These are phyloP conservation scores for Coprinellus aureogranulatus DNA, from an alignment of 768 basidiomycete genomes.

Conservation along the genomic window DNA sequence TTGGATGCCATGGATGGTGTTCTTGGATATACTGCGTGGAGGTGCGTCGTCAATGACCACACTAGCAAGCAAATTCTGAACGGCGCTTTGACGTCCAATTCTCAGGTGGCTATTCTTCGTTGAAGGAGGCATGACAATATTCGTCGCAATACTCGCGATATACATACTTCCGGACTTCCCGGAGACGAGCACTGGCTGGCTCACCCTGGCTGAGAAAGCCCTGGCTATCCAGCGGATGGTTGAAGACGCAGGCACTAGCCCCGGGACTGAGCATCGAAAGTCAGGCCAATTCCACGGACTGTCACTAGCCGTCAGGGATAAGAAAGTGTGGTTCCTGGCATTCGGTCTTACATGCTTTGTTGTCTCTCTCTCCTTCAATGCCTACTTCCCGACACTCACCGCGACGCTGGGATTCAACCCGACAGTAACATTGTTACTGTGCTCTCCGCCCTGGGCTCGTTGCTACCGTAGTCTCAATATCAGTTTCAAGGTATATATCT, in stretches of 20 bases:
- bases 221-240: constrained; percentile 60
- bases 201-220: constrained; percentile 53
- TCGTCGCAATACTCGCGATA: constrained; percentile 47
- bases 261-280: constrained; percentile 17
- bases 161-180: constrained; percentile 78
- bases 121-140: constrained; percentile 59
- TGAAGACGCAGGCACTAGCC: constrained; percentile 42
- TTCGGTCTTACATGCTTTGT: constrained; percentile 38
- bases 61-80: too few species aligned
- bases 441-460: constrained; percentile 62
- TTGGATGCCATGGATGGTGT: constrained; percentile 69
- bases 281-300: constrained; percentile 37
- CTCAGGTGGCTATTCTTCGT: constrained; percentile 72
- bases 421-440: constrained; percentile 62
- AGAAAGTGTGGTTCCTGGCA: constrained; percentile 68
- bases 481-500: constrained; percentile 42
- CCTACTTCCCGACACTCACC: constrained; percentile 70
- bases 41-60: too few species aligned
- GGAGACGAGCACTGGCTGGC: constrained; percentile 48
- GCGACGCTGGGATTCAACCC: constrained; percentile 64
- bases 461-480: constrained; percentile 55
- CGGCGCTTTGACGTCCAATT: too few species aligned
- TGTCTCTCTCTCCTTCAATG: constrained; percentile 65
- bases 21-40: constrained; percentile 70
- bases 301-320: constrained; percentile 58